Conservation (phyloP, 306 rosid genomes). For the Dalbergia cultrata region DNA sequence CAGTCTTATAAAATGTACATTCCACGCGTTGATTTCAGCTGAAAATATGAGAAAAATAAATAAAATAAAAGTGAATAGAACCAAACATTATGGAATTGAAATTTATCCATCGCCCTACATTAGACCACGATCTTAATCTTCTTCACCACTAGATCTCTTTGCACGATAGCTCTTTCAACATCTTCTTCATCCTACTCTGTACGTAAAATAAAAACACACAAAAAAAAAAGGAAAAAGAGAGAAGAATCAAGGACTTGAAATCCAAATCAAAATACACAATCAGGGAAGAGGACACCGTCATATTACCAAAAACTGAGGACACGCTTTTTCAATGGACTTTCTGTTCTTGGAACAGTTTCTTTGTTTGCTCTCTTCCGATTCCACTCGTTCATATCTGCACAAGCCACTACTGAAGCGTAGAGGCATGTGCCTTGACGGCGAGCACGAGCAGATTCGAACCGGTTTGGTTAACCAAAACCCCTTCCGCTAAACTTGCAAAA, state of each 20-base stretch:
- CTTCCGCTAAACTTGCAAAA: constrained; percentile 20
- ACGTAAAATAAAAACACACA: neutral
- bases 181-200: constrained; percentile 58
- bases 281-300: neutral
- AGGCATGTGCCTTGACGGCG: constrained; percentile 12
- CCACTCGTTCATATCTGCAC: constrained; percentile 37
- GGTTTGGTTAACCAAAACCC: constrained; percentile 40
- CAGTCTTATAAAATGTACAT: neutral
- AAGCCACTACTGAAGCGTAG: constrained; percentile 3
- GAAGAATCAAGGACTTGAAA: neutral
- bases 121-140: constrained; percentile 22
- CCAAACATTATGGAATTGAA: neutral
- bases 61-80: neutral
- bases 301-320: constrained; percentile 47
- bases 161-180: constrained; percentile 57
- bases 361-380: constrained; percentile 2
- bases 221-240: neutral
- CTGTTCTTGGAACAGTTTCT: constrained; percentile 6
- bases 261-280: neutral
- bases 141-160: constrained; percentile 48
- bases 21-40: neutral
- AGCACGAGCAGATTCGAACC: constrained; percentile 41
- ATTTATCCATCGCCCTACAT: neutral
- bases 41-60: neutral
- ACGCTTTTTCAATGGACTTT: constrained; percentile 23